Evolutionary conservation across 225 moss, liverwort and hornwort species (phyloP), one percentile per base, ranked within the genome.

Genomic region (Pleurozium schreberi): DNA sequence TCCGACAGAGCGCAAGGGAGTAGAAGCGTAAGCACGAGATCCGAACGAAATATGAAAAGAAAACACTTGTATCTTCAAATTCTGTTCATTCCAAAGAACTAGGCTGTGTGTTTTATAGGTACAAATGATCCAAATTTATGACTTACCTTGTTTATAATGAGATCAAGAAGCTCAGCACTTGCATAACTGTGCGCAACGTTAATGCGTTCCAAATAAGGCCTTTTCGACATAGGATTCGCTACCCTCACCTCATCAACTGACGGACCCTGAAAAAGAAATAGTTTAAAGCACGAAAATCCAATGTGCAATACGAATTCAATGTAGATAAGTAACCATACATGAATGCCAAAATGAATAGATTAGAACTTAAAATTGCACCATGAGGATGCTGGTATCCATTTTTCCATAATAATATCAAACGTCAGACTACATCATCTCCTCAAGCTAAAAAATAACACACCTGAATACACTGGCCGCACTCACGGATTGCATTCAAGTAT

Each of bases 401-500:
- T 61, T 88, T 61, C n/a, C 86, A 74, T 50, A 66, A 82, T 20
- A 55, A 62, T 79, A 45, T 70, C 27, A 77, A 62, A 88, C 38
- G 45, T 69, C 61, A 80, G 62, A 58, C 21, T 80, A 65, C 23
- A 80, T 63, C 43, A 60, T 79, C 68, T 81, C 73, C 38, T 84
- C 64, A 65, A 70, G 70, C 62, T 75, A 40, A 82, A 77, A 77
- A 71, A 43, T 73, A 50, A 80, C 70, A 89, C 36, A 89, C 96
- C 94, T 96, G 95, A 82, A 97, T 61, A 79, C 88, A 89, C 66
- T 95, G 90, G 80, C 97, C 97, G 71, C 99, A 99, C 88, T 99
- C 97, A 82, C 99, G 93, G 45, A 97, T 96, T 82, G 97, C 95
- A 91, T 99, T 99, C 73, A 99, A 91, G 87, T 99, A 99, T 91